Conservation (phyloP, 1,284 basidiomycete species). For the Inonotus hispidus region DNA sequence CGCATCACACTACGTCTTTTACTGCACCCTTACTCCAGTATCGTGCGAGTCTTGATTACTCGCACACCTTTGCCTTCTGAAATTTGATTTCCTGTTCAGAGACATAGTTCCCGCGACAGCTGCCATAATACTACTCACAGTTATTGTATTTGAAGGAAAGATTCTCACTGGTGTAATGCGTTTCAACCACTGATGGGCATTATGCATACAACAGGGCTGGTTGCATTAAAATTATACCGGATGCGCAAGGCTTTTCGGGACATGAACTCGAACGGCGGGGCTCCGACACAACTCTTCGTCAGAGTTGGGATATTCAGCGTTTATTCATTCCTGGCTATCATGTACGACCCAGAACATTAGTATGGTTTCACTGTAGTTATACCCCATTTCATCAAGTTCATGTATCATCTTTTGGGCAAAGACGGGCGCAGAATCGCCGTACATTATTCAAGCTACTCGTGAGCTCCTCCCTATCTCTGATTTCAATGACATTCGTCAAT, state of each 20-base stretch:
- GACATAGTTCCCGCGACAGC: conserved; percentile 10
- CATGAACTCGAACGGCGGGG: neutral
- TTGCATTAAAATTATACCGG: conserved; percentile 11
- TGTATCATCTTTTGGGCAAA: conserved; percentile 14
- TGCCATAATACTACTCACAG: conserved; percentile 2
- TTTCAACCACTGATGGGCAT: neutral
- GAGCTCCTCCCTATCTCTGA: neutral
- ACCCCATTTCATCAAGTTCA: neutral
- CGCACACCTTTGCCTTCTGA: neutral
- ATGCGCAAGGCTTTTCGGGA: neutral
- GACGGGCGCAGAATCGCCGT: conserved; percentile 8
- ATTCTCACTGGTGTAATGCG: no score
- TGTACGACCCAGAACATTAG: neutral
- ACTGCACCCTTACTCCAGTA: conserved; percentile 12
- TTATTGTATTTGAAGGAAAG: conserved; percentile 13
- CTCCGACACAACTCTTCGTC: neutral
- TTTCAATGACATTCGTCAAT: neutral
- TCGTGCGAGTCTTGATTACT: neutral
- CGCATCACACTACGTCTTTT: conserved; percentile 3
- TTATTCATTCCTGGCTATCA: conserved; percentile 11
- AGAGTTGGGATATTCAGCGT: conserved; percentile 11
- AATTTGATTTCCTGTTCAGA: neutral
- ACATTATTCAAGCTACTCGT: conserved; percentile 18
- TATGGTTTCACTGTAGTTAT: neutral
- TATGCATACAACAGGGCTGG: neutral